phyloP scores from a whole-genome alignment of 805 yeast genomes.

The Metschnikowia chrysomelidarum region DNA sequence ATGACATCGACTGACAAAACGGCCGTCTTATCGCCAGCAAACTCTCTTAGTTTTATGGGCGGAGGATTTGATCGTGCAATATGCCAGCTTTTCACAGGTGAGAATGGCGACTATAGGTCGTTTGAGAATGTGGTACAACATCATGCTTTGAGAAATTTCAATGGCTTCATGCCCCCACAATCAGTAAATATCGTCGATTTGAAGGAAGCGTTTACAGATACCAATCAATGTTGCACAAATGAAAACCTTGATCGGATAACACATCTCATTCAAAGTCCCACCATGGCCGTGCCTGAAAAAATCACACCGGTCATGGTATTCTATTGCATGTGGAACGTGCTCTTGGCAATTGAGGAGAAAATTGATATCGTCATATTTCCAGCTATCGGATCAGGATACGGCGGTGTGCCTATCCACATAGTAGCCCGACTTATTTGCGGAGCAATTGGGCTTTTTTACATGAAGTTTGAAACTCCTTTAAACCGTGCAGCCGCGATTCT shows the following conservation, averaged over 20 bases:
- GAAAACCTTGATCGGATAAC: constrained; percentile 1
- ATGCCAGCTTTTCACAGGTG: constrained; percentile 14
- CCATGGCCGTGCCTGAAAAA: constrained; percentile 27
- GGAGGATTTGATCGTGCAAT: constrained; percentile 28
- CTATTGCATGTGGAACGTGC: constrained; percentile 23
- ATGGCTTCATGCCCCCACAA: constrained; percentile 23
- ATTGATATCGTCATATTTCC: constrained; percentile 23
- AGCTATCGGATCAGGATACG: constrained; percentile 29
- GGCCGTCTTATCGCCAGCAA: constrained; percentile 24
- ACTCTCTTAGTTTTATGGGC: constrained; percentile 28
- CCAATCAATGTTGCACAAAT: no score
- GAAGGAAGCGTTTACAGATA: constrained; percentile 6
- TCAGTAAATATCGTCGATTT: constrained; percentile 17
- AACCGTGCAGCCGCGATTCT: constrained; percentile 21
- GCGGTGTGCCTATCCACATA: constrained; percentile 17
- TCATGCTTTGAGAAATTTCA: constrained; percentile 12
- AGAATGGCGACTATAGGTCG: constrained; percentile 8
- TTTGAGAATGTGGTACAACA: constrained; percentile 20
- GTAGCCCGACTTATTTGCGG: constrained; percentile 23
- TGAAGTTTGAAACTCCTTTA: constrained; percentile 12
- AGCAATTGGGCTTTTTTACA: constrained; percentile 19
- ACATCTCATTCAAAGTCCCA: constrained; percentile 17
- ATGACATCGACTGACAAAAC: constrained; percentile 1
- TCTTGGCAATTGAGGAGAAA: constrained; percentile 8
- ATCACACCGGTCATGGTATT: constrained; percentile 16